Evolutionary conservation across 257 asterid species (phyloP).

Genomic region (Plantago ovata): DNA sequence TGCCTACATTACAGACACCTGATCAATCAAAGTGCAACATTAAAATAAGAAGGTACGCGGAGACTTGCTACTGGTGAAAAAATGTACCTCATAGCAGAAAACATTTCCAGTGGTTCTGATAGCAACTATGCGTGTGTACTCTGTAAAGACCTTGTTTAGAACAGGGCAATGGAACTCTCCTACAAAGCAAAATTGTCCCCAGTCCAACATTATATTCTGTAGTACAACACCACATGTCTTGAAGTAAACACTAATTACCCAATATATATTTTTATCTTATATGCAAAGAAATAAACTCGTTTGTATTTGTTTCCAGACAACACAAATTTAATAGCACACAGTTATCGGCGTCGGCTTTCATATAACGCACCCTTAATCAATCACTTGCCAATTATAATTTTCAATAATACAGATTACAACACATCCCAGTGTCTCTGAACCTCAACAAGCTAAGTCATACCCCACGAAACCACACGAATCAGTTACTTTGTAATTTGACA

Average conservation of each 20-base stretch:
- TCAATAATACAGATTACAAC: not conserved
- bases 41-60: slow-evolving; percentile 1
- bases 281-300: not conserved
- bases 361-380: not conserved
- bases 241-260: not conserved
- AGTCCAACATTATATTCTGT: slow-evolving; percentile 7
- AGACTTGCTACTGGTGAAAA: slow-evolving; percentile 3
- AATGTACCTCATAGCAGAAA: slow-evolving; percentile 78
- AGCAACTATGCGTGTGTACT: slow-evolving; percentile 88
- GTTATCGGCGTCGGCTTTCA: not conserved
- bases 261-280: not conserved
- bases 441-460: not conserved
- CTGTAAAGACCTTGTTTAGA: slow-evolving; percentile 87
- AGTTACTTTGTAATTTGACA: not conserved
- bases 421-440: not conserved
- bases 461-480: not conserved
- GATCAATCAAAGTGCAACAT: slow-evolving; percentile 1
- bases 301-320: not conserved
- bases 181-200: slow-evolving; percentile 24
- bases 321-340: not conserved
- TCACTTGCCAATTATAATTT: not conserved
- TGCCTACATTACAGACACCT: slow-evolving; percentile 44
- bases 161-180: slow-evolving; percentile 95
- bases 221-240: slow-evolving; percentile 10
- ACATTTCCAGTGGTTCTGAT: slow-evolving; percentile 92